A percentile compares a stretch with the other conserved stretches of the same genome.
These are phyloP conservation scores for Comarum palustre DNA, from an alignment of 306 rosid species.

Conservation along the genomic window DNA sequence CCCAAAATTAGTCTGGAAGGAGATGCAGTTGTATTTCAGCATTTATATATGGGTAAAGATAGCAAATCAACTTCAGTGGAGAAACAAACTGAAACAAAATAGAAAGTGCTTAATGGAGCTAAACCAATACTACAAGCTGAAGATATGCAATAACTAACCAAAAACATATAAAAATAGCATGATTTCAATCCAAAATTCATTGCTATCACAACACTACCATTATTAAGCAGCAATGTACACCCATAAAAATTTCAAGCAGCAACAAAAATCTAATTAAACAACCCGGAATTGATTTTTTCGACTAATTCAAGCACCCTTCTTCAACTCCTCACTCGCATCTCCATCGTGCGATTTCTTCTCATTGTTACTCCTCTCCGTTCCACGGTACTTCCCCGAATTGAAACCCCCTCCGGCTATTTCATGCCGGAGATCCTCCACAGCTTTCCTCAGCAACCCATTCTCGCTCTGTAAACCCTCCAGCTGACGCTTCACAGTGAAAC, in stretches of 20 bases:
- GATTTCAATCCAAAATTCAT: neutral
- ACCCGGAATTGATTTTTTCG: slow-evolving; percentile 3
- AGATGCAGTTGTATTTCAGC: neutral
- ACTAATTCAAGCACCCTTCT: slow-evolving; percentile 40
- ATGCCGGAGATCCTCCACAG: slow-evolving; percentile 76
- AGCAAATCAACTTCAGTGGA: neutral
- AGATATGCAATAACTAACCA: neutral
- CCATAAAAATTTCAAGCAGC: neutral
- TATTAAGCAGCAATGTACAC: neutral
- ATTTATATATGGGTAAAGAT: neutral
- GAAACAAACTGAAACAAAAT: neutral
- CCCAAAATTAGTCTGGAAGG: neutral
- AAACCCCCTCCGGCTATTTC: slow-evolving; percentile 34
- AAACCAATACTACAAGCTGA: neutral
- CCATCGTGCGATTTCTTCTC: slow-evolving; percentile 46
- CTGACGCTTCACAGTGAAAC: slow-evolving; percentile 55
- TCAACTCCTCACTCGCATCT: slow-evolving; percentile 45
- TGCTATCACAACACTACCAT: neutral
- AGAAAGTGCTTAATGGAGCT: neutral
- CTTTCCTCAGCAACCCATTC: slow-evolving; percentile 61
- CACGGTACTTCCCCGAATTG: slow-evolving; percentile 29
- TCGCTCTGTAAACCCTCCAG: slow-evolving; percentile 60
- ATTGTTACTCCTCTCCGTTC: slow-evolving; percentile 33
- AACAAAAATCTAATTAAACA: neutral
- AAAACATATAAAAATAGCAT: neutral